Conservation (phyloP, 2,329 filamentous ascomycete genomes). For the Alternaria longipes region DNA sequence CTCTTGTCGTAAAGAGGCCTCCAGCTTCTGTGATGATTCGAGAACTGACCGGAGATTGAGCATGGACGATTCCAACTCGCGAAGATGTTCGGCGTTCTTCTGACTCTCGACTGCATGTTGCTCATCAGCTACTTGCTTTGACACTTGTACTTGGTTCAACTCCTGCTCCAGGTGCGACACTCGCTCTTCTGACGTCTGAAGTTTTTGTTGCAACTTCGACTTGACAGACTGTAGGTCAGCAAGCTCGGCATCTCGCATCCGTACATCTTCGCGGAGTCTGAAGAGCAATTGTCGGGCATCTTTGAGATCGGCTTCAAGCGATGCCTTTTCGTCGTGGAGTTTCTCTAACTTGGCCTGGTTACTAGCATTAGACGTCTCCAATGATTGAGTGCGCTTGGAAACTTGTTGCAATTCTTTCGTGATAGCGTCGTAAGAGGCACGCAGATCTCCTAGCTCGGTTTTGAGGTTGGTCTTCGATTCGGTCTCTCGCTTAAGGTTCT, state of each 20-base stretch:
- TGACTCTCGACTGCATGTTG: conserved; percentile 20
- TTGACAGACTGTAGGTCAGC: conserved; percentile 32
- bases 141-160: conserved; percentile 25
- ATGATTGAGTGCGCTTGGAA: conserved; percentile 26
- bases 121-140: conserved; percentile 26
- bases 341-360: conserved; percentile 30
- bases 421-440: conserved; percentile 23
- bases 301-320: conserved; percentile 33
- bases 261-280: conserved; percentile 32
- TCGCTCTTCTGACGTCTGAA: conserved; percentile 32
- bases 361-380: conserved; percentile 29
- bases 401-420: conserved; percentile 34
- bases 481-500: conserved; percentile 24
- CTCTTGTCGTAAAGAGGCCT: conserved; percentile 24
- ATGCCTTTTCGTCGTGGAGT: conserved; percentile 29
- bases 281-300: conserved; percentile 29
- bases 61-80: conserved; percentile 35
- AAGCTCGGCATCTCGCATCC: conserved; percentile 35
- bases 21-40: conserved; percentile 27
- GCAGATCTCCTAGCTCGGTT: conserved; percentile 33
- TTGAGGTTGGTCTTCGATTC: conserved; percentile 25
- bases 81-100: conserved; percentile 33
- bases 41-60: conserved; percentile 25
- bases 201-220: conserved; percentile 28
- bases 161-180: conserved; percentile 29